Evolutionary conservation across 2,329 filamentous ascomycete genomes (phyloP).

Genomic region (Zasmidium citrigriseum): DNA sequence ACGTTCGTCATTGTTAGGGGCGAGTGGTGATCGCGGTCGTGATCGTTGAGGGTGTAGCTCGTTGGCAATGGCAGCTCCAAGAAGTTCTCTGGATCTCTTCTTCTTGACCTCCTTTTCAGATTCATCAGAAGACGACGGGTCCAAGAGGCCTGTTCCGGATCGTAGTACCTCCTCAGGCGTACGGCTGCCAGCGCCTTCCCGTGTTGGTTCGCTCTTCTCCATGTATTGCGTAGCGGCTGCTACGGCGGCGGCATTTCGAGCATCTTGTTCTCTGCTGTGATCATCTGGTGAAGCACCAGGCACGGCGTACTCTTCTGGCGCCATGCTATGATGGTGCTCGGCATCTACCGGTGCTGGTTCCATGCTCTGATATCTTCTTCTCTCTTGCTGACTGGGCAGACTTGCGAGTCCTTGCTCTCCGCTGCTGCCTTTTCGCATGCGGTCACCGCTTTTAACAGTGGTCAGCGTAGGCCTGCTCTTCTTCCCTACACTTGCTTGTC

Average conservation of each 20-base stretch:
- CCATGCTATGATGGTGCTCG: conserved; percentile 10
- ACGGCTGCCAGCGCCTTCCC: conserved; percentile 10
- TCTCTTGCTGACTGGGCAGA: conserved; percentile 23
- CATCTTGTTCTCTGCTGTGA: background rate
- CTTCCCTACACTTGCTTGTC: conserved; percentile 51
- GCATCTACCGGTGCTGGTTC: background rate
- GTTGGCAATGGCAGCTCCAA: conserved; percentile 18
- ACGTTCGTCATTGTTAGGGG: conserved; percentile 24
- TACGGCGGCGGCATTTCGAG: background rate
- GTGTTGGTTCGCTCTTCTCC: background rate
- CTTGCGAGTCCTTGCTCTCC: conserved; percentile 14
- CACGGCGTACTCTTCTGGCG: conserved; percentile 10
- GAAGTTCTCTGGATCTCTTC: conserved; percentile 25
- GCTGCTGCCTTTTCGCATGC: conserved; percentile 18
- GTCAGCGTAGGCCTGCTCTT: conserved; percentile 50
- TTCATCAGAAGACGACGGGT: conserved; percentile 33
- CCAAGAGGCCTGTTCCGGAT: conserved; percentile 38
- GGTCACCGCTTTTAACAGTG: conserved; percentile 48
- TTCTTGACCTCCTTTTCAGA: conserved; percentile 30
- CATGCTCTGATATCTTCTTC: conserved; percentile 3
- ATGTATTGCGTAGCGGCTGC: background rate
- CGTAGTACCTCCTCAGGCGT: conserved; percentile 31
- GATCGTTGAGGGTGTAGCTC: conserved; percentile 16
- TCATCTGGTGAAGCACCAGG: conserved; percentile 17
- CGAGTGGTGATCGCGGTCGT: conserved; percentile 27